A percentile compares a stretch with the other conserved stretches of the same genome.
Conservation (phyloP, 2,329 filamentous ascomycete genomes). For the Fusarium vanettenii region DNA sequence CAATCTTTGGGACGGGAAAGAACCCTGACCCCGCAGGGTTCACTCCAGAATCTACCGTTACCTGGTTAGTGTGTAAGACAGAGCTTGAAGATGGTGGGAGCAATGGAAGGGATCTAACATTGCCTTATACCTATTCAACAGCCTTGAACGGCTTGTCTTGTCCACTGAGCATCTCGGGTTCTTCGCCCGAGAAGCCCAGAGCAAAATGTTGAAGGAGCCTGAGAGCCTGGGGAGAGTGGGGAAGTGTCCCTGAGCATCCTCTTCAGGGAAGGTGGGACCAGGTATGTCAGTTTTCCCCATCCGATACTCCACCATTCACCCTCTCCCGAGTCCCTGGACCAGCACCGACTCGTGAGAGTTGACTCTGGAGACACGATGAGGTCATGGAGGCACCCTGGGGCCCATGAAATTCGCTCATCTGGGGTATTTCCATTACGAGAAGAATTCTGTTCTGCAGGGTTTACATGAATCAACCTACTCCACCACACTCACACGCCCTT, state of each 20-base stretch:
- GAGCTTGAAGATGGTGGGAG: neutral
- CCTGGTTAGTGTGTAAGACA: neutral
- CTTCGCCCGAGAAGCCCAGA: neutral
- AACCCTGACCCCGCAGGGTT: neutral
- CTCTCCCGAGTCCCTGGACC: neutral
- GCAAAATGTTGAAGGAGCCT: neutral
- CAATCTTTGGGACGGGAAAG: neutral
- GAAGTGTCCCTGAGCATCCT: neutral
- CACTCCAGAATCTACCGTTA: neutral
- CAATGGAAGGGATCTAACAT: neutral
- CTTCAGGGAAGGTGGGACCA: neutral
- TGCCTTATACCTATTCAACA: neutral
- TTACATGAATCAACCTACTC: neutral
- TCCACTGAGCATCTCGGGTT: neutral
- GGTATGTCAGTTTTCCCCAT: neutral
- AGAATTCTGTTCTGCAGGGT: neutral
- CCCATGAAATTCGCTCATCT: neutral
- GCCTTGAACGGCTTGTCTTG: neutral
- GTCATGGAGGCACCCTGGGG: neutral
- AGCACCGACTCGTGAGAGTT: neutral
- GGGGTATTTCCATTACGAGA: neutral
- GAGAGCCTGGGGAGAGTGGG: neutral
- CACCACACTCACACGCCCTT: neutral
- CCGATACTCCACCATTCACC: neutral
- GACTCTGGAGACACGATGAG: neutral